Conservation (phyloP, 345 rosid species). For the Hevea brasiliensis region DNA sequence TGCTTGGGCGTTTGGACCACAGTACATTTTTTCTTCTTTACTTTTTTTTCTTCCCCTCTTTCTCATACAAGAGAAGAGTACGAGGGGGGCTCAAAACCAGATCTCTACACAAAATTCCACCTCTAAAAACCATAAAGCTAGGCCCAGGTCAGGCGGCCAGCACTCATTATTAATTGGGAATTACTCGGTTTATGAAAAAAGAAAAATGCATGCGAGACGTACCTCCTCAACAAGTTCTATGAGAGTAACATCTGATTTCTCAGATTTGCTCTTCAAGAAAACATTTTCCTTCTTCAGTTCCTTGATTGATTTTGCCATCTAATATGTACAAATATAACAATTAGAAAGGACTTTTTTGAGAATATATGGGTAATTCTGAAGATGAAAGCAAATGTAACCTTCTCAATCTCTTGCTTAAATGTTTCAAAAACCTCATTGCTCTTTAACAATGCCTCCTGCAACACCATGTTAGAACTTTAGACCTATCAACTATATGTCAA, state of each 20-base stretch:
- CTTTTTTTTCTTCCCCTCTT: too few relatives aligned
- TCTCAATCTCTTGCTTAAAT: constrained; percentile 90
- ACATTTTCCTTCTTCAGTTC: constrained; percentile 82
- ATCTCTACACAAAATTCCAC: background rate
- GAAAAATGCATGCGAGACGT: constrained; percentile 8
- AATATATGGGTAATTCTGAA: background rate
- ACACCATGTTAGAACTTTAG: constrained; percentile 15
- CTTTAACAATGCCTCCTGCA: constrained; percentile 89
- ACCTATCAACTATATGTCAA: background rate
- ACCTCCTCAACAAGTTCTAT: constrained; percentile 91
- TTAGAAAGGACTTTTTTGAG: constrained; percentile 4
- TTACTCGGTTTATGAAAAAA: too few relatives aligned
- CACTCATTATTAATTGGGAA: background rate
- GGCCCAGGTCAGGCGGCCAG: background rate
- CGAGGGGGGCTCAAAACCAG: background rate
- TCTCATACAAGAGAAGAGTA: background rate
- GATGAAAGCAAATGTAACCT: constrained; percentile 43
- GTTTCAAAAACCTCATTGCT: constrained; percentile 95
- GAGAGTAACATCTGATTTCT: constrained; percentile 73
- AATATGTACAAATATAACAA: constrained; percentile 7
- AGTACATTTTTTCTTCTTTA: background rate
- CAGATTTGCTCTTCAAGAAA: constrained; percentile 84
- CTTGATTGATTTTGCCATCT: constrained; percentile 90
- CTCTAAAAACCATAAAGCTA: background rate
- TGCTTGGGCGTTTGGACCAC: background rate